Base-by-base conservation (phyloP, 140 eudicot species). In the Stevia rebaudiana region DNA sequence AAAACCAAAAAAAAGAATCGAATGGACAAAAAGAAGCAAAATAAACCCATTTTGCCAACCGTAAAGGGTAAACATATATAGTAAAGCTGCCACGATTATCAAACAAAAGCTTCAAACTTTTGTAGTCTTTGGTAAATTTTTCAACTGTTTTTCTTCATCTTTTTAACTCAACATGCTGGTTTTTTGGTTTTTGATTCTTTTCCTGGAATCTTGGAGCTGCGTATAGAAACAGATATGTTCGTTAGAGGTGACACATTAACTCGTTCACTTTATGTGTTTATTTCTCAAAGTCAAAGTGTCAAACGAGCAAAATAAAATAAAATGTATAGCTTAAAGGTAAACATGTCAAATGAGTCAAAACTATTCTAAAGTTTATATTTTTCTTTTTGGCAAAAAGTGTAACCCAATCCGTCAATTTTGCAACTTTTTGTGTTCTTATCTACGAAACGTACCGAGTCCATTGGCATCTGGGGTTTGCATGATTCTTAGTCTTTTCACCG, bases 391-490 rank as follows among this genome's bases (percentile, higher is more conserved):
- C n/a, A n/a, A n/a, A n/a, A n/a, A n/a, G n/a, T n/a, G n/a, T 35
- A 0, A 35, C 40, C 40, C 40, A 0, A 35, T 35, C 9, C 9
- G 40, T 10, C 40, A 13, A 17, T 1, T n/a, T 42, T n/a, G 16
- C 48, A 8, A 46, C 8, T 9, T 48, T 4, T 58, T 42, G 16
- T 19, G n/a, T 44, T 56, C 56, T 18, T 9, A 72, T n/a, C 6
- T 24, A 49, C 3, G n/a, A 19, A 12, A 35, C 78, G 5, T 82
- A 88, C 96, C 88, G n/a, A 86, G 94, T 73, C 95, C 89, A 21
- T 78, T 78, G 18, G 95, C 82, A 55, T 87, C 95, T 1, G 94
- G 76, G 22, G 89, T 84, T 70, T 75, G 83, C 95, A 87, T 87
- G 80, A 87, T 87, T 63, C 95, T 66, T 64, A 87, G 85, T 70